Conservation (phyloP, 768 basidiomycete genomes). For the Baorangia bicolor region DNA sequence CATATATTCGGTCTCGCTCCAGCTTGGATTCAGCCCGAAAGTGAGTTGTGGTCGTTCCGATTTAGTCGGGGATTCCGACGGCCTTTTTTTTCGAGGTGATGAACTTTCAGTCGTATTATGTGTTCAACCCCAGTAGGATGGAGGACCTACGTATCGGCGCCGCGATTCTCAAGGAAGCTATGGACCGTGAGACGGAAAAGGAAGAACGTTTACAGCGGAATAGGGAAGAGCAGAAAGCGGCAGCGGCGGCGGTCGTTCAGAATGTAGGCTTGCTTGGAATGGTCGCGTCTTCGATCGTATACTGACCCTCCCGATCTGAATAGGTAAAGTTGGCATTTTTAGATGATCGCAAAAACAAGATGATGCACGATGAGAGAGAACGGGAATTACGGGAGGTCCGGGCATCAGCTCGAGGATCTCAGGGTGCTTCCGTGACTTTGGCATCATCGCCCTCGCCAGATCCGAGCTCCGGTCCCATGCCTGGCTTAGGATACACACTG, state of each 20-base stretch:
- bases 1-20: too few species aligned
- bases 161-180: conserved; percentile 60
- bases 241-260: conserved; percentile 49
- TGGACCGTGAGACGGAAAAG: conserved; percentile 49
- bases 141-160: conserved; percentile 62
- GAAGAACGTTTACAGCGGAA: conserved; percentile 47
- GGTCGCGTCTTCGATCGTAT: not conserved
- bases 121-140: conserved; percentile 52
- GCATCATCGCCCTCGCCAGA: not conserved
- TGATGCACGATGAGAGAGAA: conserved; percentile 57
- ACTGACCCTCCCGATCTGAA: not conserved
- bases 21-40: conserved; percentile 77
- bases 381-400: conserved; percentile 46
- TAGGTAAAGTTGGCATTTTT: conserved; percentile 79
- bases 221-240: conserved; percentile 60
- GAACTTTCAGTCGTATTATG: conserved; percentile 73
- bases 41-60: conserved; percentile 39
- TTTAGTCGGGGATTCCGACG: too few species aligned
- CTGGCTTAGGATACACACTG: conserved; percentile 25
- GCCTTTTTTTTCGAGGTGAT: conserved; percentile 51
- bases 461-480: conserved; percentile 15
- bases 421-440: not conserved
- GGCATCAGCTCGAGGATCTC: conserved; percentile 22
- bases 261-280: conserved; percentile 41
- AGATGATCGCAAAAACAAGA: conserved; percentile 69